Evolutionary conservation across 192 early-diverging fungal genomes (phyloP).

Genomic region (Backusella tuberculispora): DNA sequence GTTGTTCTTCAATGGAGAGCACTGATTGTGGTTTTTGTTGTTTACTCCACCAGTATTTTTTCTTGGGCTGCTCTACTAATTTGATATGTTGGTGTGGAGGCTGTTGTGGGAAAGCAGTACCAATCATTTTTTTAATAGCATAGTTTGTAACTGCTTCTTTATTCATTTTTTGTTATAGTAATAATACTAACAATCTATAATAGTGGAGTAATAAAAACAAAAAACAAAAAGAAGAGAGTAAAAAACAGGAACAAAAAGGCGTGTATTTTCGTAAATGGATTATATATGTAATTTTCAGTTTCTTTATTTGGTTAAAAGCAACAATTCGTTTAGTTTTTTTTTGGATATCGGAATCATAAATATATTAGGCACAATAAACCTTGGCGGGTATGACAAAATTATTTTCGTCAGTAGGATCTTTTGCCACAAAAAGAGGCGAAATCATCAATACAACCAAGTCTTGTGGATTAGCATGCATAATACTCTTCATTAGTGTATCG

Average conservation of each 20-base stretch:
- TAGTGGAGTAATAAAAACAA: too few relatives aligned
- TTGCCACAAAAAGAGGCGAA: constrained; percentile 33
- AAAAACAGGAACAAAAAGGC: too few relatives aligned
- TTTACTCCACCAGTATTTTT: constrained; percentile 26
- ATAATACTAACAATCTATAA: too few relatives aligned
- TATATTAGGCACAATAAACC: constrained; percentile 30
- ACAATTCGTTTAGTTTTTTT: neutral
- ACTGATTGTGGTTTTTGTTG: neutral
- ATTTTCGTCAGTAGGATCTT: constrained; percentile 26
- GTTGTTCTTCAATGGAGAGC: constrained; percentile 22
- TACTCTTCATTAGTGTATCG: constrained; percentile 24
- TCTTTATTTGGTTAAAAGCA: constrained; percentile 2
- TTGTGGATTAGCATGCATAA: constrained; percentile 21
- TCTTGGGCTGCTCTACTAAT: constrained; percentile 10
- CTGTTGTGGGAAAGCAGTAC: constrained; percentile 2
- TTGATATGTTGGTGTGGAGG: neutral
- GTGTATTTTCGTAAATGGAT: too few relatives aligned
- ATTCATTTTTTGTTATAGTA: neutral
- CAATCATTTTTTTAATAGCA: constrained; percentile 3
- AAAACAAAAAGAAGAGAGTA: too few relatives aligned
- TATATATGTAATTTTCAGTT: constrained; percentile 6
- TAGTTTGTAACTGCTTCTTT: constrained; percentile 22
- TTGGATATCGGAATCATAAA: constrained; percentile 2
- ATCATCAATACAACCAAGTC: constrained; percentile 26
- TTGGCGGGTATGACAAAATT: constrained; percentile 36